Base-by-base conservation (phyloP, 2,329 filamentous ascomycete genomes). In the Capronia epimyces region DNA sequence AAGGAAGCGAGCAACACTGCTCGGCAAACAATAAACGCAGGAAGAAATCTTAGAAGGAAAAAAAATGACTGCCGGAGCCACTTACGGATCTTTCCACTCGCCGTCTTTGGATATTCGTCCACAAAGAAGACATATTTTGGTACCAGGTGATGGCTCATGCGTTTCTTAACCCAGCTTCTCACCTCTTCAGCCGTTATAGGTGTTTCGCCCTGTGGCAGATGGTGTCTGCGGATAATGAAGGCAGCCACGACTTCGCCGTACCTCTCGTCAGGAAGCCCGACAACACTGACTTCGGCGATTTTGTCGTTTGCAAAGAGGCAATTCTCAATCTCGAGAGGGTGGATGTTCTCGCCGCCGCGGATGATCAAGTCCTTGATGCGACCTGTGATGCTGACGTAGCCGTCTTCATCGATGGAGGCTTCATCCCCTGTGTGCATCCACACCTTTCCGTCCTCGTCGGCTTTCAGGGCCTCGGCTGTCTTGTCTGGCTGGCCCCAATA, bases 371-470 rank as follows among this genome's bases (percentile, higher is more conserved):
- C 93, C 69, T 97, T 97, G 65, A 63, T 63, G 6, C 61, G 52
- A 3, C 61, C 61, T 2, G 61, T 96, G 64, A 97, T 95, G 60
- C 80, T 79, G 1, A 96, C 80, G 65, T 89, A 97, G 1, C 91
- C 93, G 64, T 72, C 60, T 66, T 70, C 70, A 68, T 95, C 22
- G 79, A 97, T 94, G 46, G 75, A 72, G 1, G 89, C 93, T 72
- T 97, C 91, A 64, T 98, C 93, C 16, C 93, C 93, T 0, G 86
- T 94, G 69, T 83, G 76, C 86, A 97, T 93, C 91, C 91, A 97
- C 15, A 85, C 64, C 40, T 76, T 79, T 1, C 76, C 67, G 8
- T 77, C 69, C 3, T 40, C 40, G 32, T 63, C 58, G 4, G 46
- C 46, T 21, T 49, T 74, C 63, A 85, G 75, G 3, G 85, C 88